Evolutionary conservation across 2,329 filamentous ascomycete genomes (phyloP).

Genomic region (Talaromyces amestolkiae): DNA sequence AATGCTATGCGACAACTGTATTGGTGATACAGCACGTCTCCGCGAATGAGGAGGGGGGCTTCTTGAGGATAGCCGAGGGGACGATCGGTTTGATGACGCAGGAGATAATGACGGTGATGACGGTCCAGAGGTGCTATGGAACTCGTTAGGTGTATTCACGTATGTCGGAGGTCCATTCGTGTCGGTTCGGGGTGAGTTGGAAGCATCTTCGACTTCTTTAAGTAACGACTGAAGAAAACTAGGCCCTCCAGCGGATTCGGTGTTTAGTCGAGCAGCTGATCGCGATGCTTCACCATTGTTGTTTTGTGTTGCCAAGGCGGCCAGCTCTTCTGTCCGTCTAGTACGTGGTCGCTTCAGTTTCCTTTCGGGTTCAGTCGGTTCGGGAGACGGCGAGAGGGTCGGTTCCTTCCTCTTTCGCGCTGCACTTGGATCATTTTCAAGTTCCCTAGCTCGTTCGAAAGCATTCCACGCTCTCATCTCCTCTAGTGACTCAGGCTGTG

Average conservation of each 20-base stretch:
- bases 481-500: constrained; percentile 70
- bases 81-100: constrained; percentile 40
- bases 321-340: constrained; percentile 59
- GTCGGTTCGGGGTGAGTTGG: constrained; percentile 30
- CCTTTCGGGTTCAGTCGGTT: constrained; percentile 68
- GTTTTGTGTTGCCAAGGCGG: constrained; percentile 45
- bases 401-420: constrained; percentile 53
- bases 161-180: constrained; percentile 34
- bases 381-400: constrained; percentile 74
- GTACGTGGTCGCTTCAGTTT: constrained; percentile 86
- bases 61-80: constrained; percentile 38
- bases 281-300: constrained; percentile 41
- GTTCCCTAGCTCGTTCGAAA: constrained; percentile 78
- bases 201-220: constrained; percentile 73
- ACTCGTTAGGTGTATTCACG: constrained; percentile 37
- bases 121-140: constrained; percentile 37
- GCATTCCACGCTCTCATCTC: constrained; percentile 86
- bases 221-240: constrained; percentile 84
- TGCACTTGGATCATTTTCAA: constrained; percentile 51
- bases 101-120: constrained; percentile 45
- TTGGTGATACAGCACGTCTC: constrained; percentile 35
- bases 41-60: constrained; percentile 39
- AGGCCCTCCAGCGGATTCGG: constrained; percentile 54
- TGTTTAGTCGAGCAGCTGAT: constrained; percentile 34
- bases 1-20: constrained; percentile 33